Evolutionary conservation across 495 filamentous ascomycete species (phyloP), one percentile per base, ranked within the genome.

Genomic region (Podospora pseudocomata): DNA sequence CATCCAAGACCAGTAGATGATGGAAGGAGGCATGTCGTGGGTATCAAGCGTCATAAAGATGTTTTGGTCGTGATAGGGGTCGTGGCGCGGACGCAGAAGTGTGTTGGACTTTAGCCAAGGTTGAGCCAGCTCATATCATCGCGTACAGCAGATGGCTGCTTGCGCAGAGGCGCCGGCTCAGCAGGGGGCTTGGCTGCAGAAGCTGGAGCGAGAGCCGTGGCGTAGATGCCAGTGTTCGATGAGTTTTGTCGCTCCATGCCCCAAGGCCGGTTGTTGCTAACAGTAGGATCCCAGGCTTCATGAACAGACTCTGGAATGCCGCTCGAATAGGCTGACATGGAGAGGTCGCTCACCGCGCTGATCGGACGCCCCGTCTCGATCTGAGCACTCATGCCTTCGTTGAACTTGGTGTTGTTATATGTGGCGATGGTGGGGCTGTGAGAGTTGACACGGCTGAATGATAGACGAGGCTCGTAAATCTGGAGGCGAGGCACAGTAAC

Each of bases 51-150:
- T 49, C 39, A 49, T 19, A 26, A 55, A 53, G 53, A 56, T 16
- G 63, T 23, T 16, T 18, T 58, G 49, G 26, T 27, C 15, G 27
- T 5, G 26, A 65, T 26, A 65, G 61, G 16, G 27, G 58, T 57
- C 58, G 55, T 28, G 49, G 32, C 19, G 34, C 53, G 20, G 16
- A 61, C 53, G 64, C 9, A 49, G 54, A n/a, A 9, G 34, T 32
- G 11, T 2, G 13, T 68, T 60, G 68, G 59, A 18, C 72, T 18
- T 18, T 77, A 79, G 30, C 80, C 79, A 30, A 93, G 77, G 74
- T 92, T 92, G 54, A 93, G 78, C 90, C 90, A 93, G 78, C 89
- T 91, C 87, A 93, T 90, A 76, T 93, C 90, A 28, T 77, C 75
- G 6, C 75, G 65, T 60, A 70, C 56, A 9, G 62, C 27, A 13